phyloP scores from a whole-genome alignment of 176 grass and related monocot species.

The Oryza meridionalis region DNA sequence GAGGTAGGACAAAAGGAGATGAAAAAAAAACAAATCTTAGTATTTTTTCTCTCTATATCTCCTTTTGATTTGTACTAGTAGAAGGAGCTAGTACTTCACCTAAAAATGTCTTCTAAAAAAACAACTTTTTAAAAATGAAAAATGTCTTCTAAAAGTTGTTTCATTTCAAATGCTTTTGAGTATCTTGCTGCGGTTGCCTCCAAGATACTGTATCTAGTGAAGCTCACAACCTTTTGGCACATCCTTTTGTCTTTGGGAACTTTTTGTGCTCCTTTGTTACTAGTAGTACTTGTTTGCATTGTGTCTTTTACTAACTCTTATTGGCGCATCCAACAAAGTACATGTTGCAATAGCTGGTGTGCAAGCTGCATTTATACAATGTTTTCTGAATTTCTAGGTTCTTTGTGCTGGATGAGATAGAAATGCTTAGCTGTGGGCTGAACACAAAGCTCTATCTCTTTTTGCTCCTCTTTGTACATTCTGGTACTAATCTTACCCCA shows the following conservation, averaged over 20 bases:
- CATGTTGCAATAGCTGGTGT: background rate
- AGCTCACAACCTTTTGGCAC: background rate
- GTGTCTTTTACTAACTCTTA: background rate
- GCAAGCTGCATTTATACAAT: slow-evolving; percentile 2
- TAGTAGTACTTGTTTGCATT: background rate
- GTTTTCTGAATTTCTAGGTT: background rate
- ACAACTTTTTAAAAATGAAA: background rate
- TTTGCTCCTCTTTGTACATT: background rate
- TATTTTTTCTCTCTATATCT: background rate
- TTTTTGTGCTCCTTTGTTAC: background rate
- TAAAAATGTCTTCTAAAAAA: background rate
- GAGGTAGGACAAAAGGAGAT: slow-evolving; percentile 38
- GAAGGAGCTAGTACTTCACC: background rate
- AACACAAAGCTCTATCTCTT: slow-evolving; percentile 11
- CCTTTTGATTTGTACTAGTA: background rate
- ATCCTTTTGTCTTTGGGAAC: background rate
- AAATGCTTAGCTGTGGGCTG: slow-evolving; percentile 9
- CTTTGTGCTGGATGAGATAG: background rate
- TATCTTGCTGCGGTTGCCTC: background rate
- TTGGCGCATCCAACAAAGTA: background rate
- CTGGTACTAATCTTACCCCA: background rate
- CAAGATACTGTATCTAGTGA: slow-evolving; percentile 4
- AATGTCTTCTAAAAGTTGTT: background rate
- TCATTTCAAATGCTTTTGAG: background rate
- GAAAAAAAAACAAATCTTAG: too few relatives aligned